Percentiles rank a stretch among this genome's conserved stretches.
Evolutionary conservation across 2,329 filamentous ascomycete species (phyloP).

Genomic region (Monosporascus sp.): DNA sequence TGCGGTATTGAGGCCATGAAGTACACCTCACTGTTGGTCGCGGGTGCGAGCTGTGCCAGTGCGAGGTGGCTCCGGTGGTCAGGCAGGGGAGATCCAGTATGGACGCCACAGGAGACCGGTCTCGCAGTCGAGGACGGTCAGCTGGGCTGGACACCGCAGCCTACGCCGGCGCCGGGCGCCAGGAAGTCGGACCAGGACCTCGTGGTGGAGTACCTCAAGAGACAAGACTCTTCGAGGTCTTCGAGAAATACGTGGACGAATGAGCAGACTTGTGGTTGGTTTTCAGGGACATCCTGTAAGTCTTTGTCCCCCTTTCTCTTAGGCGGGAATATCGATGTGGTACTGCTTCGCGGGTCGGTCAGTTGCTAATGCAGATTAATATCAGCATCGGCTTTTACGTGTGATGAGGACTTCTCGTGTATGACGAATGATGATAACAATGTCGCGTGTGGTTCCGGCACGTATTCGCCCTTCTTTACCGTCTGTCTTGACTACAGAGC

Average conservation of each 20-base stretch:
- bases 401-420: slow-evolving; percentile 16
- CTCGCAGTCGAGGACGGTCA: background rate
- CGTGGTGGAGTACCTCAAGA: slow-evolving; percentile 14
- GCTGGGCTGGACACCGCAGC: slow-evolving; percentile 19
- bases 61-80: slow-evolving; percentile 22
- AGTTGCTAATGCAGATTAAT: no score
- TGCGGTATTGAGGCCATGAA: slow-evolving; percentile 9
- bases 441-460: slow-evolving; percentile 30
- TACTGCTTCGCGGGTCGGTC: no score
- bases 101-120: slow-evolving; percentile 16
- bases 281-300: slow-evolving; percentile 23
- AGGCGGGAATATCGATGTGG: no score
- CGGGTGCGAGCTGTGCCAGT: slow-evolving; percentile 6
- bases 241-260: slow-evolving; percentile 20
- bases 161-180: slow-evolving; percentile 17
- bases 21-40: slow-evolving; percentile 10
- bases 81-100: slow-evolving; percentile 8
- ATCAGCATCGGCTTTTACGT: slow-evolving; percentile 20
- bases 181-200: slow-evolving; percentile 7
- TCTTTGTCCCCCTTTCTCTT: slow-evolving; percentile 1
- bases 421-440: slow-evolving; percentile 29
- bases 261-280: slow-evolving; percentile 24
- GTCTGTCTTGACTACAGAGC: slow-evolving; percentile 32
- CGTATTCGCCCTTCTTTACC: slow-evolving; percentile 26
- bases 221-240: background rate